A percentile compares a stretch with the other conserved stretches of the same genome.
Evolutionary conservation across 2,329 filamentous ascomycete genomes (phyloP).

Genomic region (Fusarium nygamai): DNA sequence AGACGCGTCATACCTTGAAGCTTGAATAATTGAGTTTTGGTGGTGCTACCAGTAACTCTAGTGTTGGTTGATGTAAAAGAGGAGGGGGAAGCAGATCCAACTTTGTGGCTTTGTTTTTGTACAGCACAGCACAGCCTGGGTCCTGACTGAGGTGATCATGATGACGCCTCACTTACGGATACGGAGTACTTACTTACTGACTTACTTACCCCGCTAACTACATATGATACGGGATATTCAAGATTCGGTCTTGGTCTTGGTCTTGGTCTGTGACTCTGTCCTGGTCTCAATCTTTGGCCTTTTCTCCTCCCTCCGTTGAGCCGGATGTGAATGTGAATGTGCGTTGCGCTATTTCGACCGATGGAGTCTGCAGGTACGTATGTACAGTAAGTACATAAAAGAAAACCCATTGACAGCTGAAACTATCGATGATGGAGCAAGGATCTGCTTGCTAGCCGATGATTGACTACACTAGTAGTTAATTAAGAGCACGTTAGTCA

Average conservation of each 20-base stretch:
- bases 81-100: background rate
- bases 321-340: background rate
- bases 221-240: constrained; percentile 13
- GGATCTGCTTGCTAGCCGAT: background rate
- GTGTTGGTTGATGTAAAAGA: background rate
- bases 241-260: background rate
- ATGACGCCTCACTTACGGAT: constrained; percentile 6
- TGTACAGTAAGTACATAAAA: background rate
- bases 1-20: constrained; percentile 18
- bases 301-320: constrained; percentile 10
- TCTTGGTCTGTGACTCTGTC: background rate
- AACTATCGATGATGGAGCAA: background rate
- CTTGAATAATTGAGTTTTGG: constrained; percentile 9
- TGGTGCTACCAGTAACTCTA: background rate
- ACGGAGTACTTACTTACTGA: too few relatives aligned
- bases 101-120: background rate
- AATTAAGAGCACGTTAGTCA: background rate
- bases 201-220: constrained; percentile 4
- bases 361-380: background rate
- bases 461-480: background rate
- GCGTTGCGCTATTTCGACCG: background rate
- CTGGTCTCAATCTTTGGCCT: background rate
- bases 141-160: background rate
- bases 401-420: constrained; percentile 23
- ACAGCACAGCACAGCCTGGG: background rate